Evolutionary conservation across 2,329 filamentous ascomycete species (phyloP), one percentile per base, ranked within the genome.

Genomic region (Phialemoniopsis sp.): DNA sequence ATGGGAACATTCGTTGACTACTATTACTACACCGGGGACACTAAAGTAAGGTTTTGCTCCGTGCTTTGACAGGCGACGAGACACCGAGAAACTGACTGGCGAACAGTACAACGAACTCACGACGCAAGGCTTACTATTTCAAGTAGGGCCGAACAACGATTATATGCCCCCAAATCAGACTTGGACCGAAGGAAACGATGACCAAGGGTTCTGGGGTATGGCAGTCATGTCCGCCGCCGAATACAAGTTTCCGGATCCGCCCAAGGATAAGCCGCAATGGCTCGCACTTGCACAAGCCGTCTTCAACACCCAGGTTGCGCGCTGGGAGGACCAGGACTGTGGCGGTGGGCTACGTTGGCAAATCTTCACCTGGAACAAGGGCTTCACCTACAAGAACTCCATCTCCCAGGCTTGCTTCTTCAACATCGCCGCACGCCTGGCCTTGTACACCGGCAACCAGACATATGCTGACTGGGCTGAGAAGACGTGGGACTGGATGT

Each of bases 301-400:
- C 21, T 94, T 93, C 68, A 88, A 94, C 58, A 83, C 80, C 3
- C 87, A 91, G 53, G 80, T 79, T 3, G 67, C 70, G 19, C 78
- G 87, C 29, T 93, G 87, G 88, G 86, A 90, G 46, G 68, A 59
- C 1, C 60, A 69, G 1, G 65, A 77, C 37, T 94, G 88, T 50
- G 72, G 70, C n/a, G 88, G 88, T 31, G 89, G 88, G 6, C 59
- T 93, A 37, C 77, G 85, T 45, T 91, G 87, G 87, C 89, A 95
- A 63, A 89, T 95, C 35, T 91, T 86, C 56, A 72, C 77, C 1
- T 89, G 87, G 68, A 93, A 94, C 56, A 80, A 76, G 31, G 89
- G 89, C 13, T 95, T 83, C 58, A 68, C 76, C 47, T 87, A 87
- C 68, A 88, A 77, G 51, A 76, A 76, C 45, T 62, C 68, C n/a